A percentile compares a stretch with the other conserved stretches of the same genome.
Conservation (phyloP, 1,139 yeast genomes). For the Saccharomyces hybrid region DNA sequence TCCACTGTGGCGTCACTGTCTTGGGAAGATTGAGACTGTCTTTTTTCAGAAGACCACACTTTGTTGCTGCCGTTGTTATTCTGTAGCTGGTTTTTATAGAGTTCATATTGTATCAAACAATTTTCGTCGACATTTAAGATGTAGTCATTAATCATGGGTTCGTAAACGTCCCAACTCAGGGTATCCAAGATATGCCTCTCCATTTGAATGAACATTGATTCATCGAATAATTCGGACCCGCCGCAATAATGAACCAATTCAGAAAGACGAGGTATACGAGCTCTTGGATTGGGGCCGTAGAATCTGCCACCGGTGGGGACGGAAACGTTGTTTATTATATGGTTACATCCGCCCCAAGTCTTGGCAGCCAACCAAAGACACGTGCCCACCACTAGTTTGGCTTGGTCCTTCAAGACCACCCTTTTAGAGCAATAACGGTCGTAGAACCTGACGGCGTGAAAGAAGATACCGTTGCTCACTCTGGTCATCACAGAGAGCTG, state of each 20-base stretch:
- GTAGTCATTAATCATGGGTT: constrained; percentile 52
- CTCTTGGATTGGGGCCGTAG: constrained; percentile 59
- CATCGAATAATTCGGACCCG: constrained; percentile 65
- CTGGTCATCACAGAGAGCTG: constrained; percentile 56
- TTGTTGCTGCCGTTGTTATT: constrained; percentile 25
- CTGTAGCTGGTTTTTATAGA: constrained; percentile 31
- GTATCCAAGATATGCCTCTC: constrained; percentile 83
- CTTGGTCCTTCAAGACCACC: constrained; percentile 82
- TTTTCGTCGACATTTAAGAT: constrained; percentile 36
- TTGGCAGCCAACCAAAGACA: constrained; percentile 95
- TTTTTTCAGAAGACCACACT: constrained; percentile 15
- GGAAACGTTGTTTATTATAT: constrained; percentile 57
- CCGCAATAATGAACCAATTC: constrained; percentile 58
- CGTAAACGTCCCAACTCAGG: constrained; percentile 68
- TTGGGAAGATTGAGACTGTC: constrained; percentile 23
- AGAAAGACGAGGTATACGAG: constrained; percentile 54
- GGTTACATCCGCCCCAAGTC: constrained; percentile 63
- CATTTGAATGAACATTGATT: constrained; percentile 90
- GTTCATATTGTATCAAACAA: constrained; percentile 35
- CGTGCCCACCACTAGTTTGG: constrained; percentile 87
- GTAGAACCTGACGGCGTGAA: constrained; percentile 56
- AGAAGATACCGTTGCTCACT: constrained; percentile 75
- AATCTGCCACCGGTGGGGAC: constrained; percentile 51
- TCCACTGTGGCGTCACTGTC: constrained; percentile 30
- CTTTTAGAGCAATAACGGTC: constrained; percentile 90